Base-by-base conservation (phyloP, 2,329 filamentous ascomycete species). In the Colletotrichum sp. region DNA sequence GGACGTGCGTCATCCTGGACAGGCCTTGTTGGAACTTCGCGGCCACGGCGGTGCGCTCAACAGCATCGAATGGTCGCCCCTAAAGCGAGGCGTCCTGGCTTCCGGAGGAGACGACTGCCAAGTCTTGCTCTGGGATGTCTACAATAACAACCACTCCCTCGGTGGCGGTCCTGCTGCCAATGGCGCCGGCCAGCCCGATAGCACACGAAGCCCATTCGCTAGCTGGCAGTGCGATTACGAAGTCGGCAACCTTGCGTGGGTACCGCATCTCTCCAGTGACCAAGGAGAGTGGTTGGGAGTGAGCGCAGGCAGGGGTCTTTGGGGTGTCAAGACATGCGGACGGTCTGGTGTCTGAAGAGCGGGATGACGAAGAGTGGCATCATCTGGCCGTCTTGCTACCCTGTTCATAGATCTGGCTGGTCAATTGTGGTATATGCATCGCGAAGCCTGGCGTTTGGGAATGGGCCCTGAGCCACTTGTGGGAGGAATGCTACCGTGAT, bases 21-120 rank as follows among this genome's bases (percentile, higher is more conserved):
- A 98, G 85, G 97, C 97, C 4, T 90, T 99, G 6, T 91, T 99
- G 30, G 97, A 99, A 83, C 92, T 99, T 48, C 95, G 95, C 64
- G 97, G 97, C 27, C 96, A 99, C 82, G 91, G 92, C 27, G 94
- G 95, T 6, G 86, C 95, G 9, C 91, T 99, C 73, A 98, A 98
- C 85, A 97, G 94, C 81, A 94, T 98, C 75, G 97, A 99, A 86
- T 99, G 97, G 97, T 98, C 95, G 11, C 96, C 96, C 0, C 91
- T 92, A 71, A 91, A 96, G 75, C 91, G 97, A 80, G 97, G 97
- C 28, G 94, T 96, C 78, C 91, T 99, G 22, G 96, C 96, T 19
- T 98, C 95, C 1, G 97, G 97, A 39, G 97, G 90, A 8, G 97
- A 99, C 81, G 97, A 99, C 84, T 96, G 93, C 78, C 91, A 97